These are phyloP conservation scores for Erodium trifolium DNA, from an alignment of 441 rosid species.

Conservation along the genomic window DNA sequence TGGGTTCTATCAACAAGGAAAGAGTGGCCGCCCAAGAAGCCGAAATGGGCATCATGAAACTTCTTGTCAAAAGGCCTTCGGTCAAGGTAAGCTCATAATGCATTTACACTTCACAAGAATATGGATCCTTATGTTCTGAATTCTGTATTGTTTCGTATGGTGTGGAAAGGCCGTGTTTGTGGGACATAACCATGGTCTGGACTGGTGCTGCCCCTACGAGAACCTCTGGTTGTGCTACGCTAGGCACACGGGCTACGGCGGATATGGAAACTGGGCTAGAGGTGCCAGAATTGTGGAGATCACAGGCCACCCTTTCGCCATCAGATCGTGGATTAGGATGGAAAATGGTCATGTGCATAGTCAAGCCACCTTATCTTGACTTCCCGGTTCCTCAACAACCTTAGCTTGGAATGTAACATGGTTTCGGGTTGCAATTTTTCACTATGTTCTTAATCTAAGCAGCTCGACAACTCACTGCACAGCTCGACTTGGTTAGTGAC, in stretches of 20 bases:
- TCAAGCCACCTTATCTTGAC: conserved; percentile 32
- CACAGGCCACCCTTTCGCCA: conserved; percentile 40
- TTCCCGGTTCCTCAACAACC: neutral
- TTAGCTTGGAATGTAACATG: too few species aligned
- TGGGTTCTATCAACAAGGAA: conserved; percentile 74
- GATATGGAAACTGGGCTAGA: conserved; percentile 65
- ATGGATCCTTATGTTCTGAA: neutral
- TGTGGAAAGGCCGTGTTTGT: conserved; percentile 69
- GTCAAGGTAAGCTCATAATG: conserved; percentile 42
- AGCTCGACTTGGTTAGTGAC: too few species aligned
- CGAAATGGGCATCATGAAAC: conserved; percentile 61
- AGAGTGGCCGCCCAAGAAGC: conserved; percentile 67
- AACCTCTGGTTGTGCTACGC: conserved; percentile 88
- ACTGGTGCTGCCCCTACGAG: conserved; percentile 80
- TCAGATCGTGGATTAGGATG: conserved; percentile 85
- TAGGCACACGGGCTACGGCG: conserved; percentile 76
- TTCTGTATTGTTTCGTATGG: conserved; percentile 13
- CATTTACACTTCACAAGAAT: neutral
- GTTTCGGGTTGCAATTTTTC: too few species aligned
- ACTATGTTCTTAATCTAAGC: too few species aligned
- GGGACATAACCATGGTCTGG: conserved; percentile 90
- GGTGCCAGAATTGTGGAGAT: conserved; percentile 75
- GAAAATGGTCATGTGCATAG: conserved; percentile 60
- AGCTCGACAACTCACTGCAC: too few species aligned
- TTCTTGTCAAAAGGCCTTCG: conserved; percentile 50